Percentiles rank a stretch among this genome's conserved stretches.
These are phyloP conservation scores for Trametes pubescens DNA, from an alignment of 1,284 basidiomycete genomes.

Conservation along the genomic window DNA sequence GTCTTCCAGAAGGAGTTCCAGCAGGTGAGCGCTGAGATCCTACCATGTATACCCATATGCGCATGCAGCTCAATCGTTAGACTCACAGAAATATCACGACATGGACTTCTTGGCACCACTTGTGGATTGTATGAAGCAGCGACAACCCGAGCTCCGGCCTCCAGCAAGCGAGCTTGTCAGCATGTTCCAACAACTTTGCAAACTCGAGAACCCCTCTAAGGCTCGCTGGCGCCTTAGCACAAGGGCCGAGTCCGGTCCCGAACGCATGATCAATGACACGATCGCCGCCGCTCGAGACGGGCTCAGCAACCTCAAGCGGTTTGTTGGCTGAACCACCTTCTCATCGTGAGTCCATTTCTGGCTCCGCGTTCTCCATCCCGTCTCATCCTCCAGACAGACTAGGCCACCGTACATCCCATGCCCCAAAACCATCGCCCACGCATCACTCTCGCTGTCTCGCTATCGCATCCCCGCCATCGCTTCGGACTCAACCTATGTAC, in stretches of 20 bases:
- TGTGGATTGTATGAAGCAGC: slow-evolving; percentile 10
- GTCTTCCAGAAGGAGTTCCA: slow-evolving; percentile 34
- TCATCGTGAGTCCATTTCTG: slow-evolving; percentile 33
- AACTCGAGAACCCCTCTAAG: background rate
- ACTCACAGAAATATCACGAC: background rate
- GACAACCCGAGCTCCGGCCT: slow-evolving; percentile 2
- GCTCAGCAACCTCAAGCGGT: slow-evolving; percentile 16
- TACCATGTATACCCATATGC: too few species aligned
- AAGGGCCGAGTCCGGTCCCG: slow-evolving; percentile 11
- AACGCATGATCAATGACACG: slow-evolving; percentile 20
- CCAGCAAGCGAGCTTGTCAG: slow-evolving; percentile 1
- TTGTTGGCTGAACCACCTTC: slow-evolving; percentile 25
- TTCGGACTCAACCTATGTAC: background rate
- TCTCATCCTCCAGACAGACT: background rate
- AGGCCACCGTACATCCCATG: too few species aligned
- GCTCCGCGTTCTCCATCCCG: slow-evolving; percentile 38
- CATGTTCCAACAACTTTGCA: slow-evolving; percentile 13
- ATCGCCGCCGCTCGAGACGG: slow-evolving; percentile 22
- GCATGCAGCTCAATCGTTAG: background rate
- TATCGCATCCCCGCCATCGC: background rate
- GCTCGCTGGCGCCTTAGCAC: slow-evolving; percentile 11
- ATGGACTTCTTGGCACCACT: slow-evolving; percentile 3
- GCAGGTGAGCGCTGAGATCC: slow-evolving; percentile 22
- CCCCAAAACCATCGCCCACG: too few species aligned
- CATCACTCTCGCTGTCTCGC: background rate